phyloP scores from a whole-genome alignment of 805 yeast genomes.

The Debaryomyces prosopidis region DNA sequence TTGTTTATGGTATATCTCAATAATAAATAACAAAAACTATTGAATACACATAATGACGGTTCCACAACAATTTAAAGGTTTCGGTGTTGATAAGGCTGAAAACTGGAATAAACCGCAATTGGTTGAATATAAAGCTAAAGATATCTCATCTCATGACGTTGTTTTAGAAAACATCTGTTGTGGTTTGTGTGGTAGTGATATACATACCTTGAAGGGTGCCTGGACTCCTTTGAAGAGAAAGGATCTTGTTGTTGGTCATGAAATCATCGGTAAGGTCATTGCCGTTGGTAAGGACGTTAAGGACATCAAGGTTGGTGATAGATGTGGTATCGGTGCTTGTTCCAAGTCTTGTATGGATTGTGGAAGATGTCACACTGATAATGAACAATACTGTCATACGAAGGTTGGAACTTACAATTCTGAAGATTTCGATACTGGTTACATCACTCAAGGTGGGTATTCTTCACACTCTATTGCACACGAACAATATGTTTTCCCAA shows the following conservation, averaged over 20 bases:
- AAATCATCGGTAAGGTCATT: constrained; percentile 60
- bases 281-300: constrained; percentile 59
- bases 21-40: too few relatives aligned
- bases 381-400: constrained; percentile 51
- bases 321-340: constrained; percentile 82
- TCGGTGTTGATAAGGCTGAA: constrained; percentile 21
- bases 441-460: constrained; percentile 47
- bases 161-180: constrained; percentile 59
- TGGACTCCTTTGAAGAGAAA: constrained; percentile 46
- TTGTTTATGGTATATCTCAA: too few relatives aligned
- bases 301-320: constrained; percentile 60
- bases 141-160: constrained; percentile 38
- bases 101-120: constrained; percentile 29
- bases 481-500: constrained; percentile 46
- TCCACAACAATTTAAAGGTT: constrained; percentile 34
- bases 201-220: constrained; percentile 51
- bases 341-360: constrained; percentile 62
- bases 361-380: constrained; percentile 43
- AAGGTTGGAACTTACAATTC: constrained; percentile 53
- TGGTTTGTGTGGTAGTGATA: constrained; percentile 65
- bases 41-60: too few relatives aligned
- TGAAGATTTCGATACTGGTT: constrained; percentile 31
- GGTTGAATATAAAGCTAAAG: constrained; percentile 25
- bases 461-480: constrained; percentile 47
- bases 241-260: constrained; percentile 58